phyloP scores from a whole-genome alignment of 371 early-diverging fungal species.

The Smittium mucronatum region DNA sequence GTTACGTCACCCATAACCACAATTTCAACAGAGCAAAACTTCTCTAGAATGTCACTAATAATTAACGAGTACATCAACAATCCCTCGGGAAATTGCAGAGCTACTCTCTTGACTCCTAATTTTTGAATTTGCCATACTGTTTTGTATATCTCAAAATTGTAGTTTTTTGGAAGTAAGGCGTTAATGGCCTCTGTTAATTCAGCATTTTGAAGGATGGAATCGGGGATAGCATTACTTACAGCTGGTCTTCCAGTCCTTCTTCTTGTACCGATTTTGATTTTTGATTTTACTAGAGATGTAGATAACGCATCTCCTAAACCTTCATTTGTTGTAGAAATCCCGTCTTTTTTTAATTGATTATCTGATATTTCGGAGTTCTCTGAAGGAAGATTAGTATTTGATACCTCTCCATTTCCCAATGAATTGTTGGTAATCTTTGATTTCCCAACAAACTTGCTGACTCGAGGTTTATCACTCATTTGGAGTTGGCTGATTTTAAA shows the following conservation, averaged over 20 bases:
- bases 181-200: conserved; percentile 5
- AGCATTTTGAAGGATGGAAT: not conserved
- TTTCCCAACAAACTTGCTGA: not conserved
- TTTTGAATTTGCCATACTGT: conserved; percentile 84
- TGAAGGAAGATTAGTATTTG: too few relatives aligned
- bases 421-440: too few relatives aligned
- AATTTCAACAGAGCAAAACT: conserved; percentile 68
- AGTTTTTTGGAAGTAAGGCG: conserved; percentile 77
- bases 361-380: too few relatives aligned
- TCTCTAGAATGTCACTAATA: conserved; percentile 82
- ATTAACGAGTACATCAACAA: conserved; percentile 87
- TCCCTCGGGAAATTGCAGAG: conserved; percentile 99
- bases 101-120: conserved; percentile 70
- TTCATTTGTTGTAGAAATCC: too few relatives aligned
- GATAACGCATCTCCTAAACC: too few relatives aligned
- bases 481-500: too few relatives aligned
- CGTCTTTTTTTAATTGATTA: too few relatives aligned
- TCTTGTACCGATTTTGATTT: not conserved
- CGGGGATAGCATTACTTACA: not conserved
- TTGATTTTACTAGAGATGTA: too few relatives aligned
- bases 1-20: conserved; percentile 99
- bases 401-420: too few relatives aligned
- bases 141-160: conserved; percentile 99
- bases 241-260: not conserved
- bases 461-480: not conserved